A percentile compares a stretch with the other conserved stretches of the same genome.
Evolutionary conservation across 108 stramenopile species (phyloP).

Genomic region (Cylindrotheca closterium): DNA sequence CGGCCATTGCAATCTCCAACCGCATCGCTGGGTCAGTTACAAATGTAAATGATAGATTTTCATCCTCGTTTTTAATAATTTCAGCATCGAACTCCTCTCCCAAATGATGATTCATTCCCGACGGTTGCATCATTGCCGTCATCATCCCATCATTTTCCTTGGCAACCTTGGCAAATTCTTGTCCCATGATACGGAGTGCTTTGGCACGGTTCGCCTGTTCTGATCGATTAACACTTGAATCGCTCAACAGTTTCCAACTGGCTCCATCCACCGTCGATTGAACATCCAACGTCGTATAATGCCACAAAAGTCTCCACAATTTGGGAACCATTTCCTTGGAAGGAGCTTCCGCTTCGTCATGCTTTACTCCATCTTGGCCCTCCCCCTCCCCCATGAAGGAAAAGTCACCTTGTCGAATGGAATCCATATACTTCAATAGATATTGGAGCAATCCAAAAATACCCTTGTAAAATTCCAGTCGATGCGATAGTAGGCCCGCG

Average conservation of each 20-base stretch:
- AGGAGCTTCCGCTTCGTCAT: conserved; percentile 8
- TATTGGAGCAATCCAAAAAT: not conserved
- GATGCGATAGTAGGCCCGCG: not conserved
- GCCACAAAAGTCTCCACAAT: conserved; percentile 14
- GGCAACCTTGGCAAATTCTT: conserved; percentile 6
- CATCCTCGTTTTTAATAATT: too few species aligned
- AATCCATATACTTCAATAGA: not conserved
- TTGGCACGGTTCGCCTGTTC: conserved; percentile 10
- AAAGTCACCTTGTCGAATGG: conserved; percentile 4
- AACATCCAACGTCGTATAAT: conserved; percentile 17
- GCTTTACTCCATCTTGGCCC: not conserved
- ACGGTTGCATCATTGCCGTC: too few species aligned
- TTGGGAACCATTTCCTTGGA: conserved; percentile 1
- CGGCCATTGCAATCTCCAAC: not conserved
- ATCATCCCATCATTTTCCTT: too few species aligned
- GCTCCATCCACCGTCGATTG: conserved; percentile 16
- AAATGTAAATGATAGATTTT: not conserved
- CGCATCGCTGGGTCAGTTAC: not conserved
- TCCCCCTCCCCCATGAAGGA: not conserved
- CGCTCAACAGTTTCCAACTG: conserved; percentile 13
- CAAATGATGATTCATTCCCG: too few species aligned
- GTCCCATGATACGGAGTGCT: conserved; percentile 16
- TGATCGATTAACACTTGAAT: conserved; percentile 1
- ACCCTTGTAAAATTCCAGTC: not conserved
- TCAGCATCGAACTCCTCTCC: too few species aligned